A percentile compares a stretch with the other conserved stretches of the same genome.
These are phyloP conservation scores for Tricladium varicosporioides DNA, from an alignment of 2,329 filamentous ascomycete species.

Conservation along the genomic window DNA sequence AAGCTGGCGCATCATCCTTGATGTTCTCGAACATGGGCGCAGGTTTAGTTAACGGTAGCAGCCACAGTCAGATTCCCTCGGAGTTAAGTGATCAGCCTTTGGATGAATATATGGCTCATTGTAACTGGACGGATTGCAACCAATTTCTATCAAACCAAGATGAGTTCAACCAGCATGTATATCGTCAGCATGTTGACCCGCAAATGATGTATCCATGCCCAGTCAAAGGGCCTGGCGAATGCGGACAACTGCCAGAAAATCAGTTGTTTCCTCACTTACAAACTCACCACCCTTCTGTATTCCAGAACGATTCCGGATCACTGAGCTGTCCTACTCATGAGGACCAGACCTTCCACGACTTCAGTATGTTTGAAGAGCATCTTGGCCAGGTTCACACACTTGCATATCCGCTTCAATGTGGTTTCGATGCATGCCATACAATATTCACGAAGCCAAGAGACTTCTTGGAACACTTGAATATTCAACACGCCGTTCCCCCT, in stretches of 20 bases:
- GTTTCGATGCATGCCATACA: neutral
- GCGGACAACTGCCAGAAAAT: constrained; percentile 19
- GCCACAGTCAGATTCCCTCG: no score
- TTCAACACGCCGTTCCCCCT: neutral
- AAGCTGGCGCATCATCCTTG: neutral
- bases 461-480: neutral
- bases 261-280: constrained; percentile 27
- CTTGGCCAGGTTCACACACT: neutral
- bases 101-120: constrained; percentile 20
- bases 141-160: constrained; percentile 21
- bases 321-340: neutral
- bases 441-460: neutral
- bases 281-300: constrained; percentile 19
- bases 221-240: constrained; percentile 14
- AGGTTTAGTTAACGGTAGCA: neutral
- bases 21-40: neutral
- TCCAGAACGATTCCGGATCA: neutral
- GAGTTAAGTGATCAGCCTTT: neutral
- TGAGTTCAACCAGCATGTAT: constrained; percentile 28
- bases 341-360: neutral
- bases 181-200: constrained; percentile 30
- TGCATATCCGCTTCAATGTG: neutral
- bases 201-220: constrained; percentile 31
- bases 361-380: neutral
- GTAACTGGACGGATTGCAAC: constrained; percentile 30